Base-by-base conservation (phyloP, 2,329 filamentous ascomycete species). In the Leptographium radiaticola region DNA sequence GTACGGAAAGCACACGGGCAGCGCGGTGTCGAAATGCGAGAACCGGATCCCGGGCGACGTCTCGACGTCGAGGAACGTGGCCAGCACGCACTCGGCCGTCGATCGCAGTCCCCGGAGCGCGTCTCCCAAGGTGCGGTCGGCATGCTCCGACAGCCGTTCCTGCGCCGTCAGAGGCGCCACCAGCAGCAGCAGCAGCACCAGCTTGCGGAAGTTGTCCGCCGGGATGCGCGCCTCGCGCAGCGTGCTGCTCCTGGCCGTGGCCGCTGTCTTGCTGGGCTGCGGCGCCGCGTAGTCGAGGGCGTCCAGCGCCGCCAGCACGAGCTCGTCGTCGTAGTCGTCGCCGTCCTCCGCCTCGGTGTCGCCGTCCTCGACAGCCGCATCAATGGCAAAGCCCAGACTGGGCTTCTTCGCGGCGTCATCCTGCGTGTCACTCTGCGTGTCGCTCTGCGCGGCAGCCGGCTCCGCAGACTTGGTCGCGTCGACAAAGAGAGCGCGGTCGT, bases 111-210 rank as follows among this genome's bases (percentile, higher is more conserved):
- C 71, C 20, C 78, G 72, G 2, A 87, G 70, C 40, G 80, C 75
- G 11, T 74, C 63, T 2, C 75, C 80, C 0, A 71, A 65, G 12
- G 86, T 69, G 10, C 82, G 73, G 25, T 73, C 71, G 1, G 78
- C 74, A 60, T 85, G 80, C 34, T 72, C 71, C 1, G 84, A 79
- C 15, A 89, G 65, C 53, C 74, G 80, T 63, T 88, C 82, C 60
- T 86, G 82, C 0, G 79, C 68, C 48, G 76, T 74, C 6, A 89
- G 68, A 0, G 85, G 84, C 1, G 85, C 81, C 39, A 80, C 71
- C 10, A 89, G 69, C 1, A 89, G 70, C 13, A 89, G 71, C 5
- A 89, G 71, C 77, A 87, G 84, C 34, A 89, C 67, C 9, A 89
- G 68, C 60, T 80, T 83, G 46, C 81, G 76, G 54, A 88, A 79